These are phyloP conservation scores for Brettanomyces nanus DNA, from an alignment of 805 yeast species.

Conservation along the genomic window DNA sequence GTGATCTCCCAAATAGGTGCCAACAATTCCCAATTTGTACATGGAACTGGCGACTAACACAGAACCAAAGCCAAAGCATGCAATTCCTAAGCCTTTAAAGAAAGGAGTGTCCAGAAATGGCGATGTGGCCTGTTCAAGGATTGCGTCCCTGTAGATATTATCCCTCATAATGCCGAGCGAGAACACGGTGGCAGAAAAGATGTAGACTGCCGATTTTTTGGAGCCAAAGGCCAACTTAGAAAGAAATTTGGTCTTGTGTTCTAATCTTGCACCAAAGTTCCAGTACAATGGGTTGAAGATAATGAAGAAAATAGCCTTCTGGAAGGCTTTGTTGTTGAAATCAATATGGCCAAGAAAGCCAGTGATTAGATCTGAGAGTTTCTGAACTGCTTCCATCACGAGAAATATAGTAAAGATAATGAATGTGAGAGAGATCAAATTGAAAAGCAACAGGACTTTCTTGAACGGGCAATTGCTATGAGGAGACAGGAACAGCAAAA, in stretches of 20 bases:
- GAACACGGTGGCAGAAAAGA: conserved; percentile 77
- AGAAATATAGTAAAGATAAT: too few relatives aligned
- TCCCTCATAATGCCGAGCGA: conserved; percentile 80
- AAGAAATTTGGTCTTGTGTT: conserved; percentile 67
- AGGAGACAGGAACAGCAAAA: too few relatives aligned
- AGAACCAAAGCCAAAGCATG: conserved; percentile 61
- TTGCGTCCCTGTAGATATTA: conserved; percentile 60
- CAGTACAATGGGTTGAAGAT: conserved; percentile 92
- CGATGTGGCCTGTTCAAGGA: conserved; percentile 62
- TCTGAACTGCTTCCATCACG: not conserved
- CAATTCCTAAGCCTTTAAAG: conserved; percentile 37
- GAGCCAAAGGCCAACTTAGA: conserved; percentile 68
- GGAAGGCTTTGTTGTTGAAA: conserved; percentile 15
- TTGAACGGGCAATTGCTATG: too few relatives aligned
- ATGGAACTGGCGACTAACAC: conserved; percentile 75
- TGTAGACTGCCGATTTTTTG: conserved; percentile 70
- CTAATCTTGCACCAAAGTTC: conserved; percentile 87
- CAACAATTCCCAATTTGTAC: conserved; percentile 91
- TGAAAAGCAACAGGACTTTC: too few relatives aligned
- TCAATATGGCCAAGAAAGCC: conserved; percentile 16
- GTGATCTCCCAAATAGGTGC: conserved; percentile 95
- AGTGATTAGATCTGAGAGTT: not conserved
- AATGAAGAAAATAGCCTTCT: conserved; percentile 52
- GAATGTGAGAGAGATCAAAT: too few relatives aligned
- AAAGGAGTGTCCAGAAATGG: conserved; percentile 38